Evolutionary conservation across 2,329 filamentous ascomycete species (phyloP).

Genomic region (Chaetoscypha palmicola): DNA sequence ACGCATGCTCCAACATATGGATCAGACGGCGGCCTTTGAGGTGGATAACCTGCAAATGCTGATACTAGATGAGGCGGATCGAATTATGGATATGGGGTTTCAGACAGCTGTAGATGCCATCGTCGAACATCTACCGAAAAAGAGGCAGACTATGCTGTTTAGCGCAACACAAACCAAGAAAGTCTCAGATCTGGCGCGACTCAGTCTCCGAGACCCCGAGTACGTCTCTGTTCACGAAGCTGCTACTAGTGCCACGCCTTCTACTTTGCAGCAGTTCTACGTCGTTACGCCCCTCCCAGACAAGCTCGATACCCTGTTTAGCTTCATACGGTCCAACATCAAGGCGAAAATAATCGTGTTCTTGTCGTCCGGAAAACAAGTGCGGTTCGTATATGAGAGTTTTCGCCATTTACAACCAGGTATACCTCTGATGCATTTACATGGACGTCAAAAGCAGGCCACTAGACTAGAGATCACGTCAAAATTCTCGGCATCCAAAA

Average conservation of each 20-base stretch:
- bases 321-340: slow-evolving; percentile 83
- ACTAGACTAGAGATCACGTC: slow-evolving; percentile 81
- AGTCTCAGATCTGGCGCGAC: slow-evolving; percentile 81
- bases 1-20: slow-evolving; percentile 89
- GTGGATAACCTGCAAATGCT: slow-evolving; percentile 87
- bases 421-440: slow-evolving; percentile 85
- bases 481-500: slow-evolving; percentile 72
- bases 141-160: slow-evolving; percentile 88
- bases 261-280: slow-evolving; percentile 84
- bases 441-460: slow-evolving; percentile 88
- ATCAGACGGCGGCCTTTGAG: slow-evolving; percentile 85
- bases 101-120: slow-evolving; percentile 85
- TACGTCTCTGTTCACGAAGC: slow-evolving; percentile 92
- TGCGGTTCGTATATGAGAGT: slow-evolving; percentile 89
- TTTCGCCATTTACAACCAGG: slow-evolving; percentile 92
- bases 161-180: slow-evolving; percentile 94
- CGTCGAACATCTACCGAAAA: slow-evolving; percentile 78
- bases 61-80: slow-evolving; percentile 90
- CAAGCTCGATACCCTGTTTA: slow-evolving; percentile 87
- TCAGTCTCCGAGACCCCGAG: slow-evolving; percentile 85
- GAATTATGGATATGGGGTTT: slow-evolving; percentile 98
- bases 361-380: slow-evolving; percentile 89
- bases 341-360: slow-evolving; percentile 96
- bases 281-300: slow-evolving; percentile 76
- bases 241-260: slow-evolving; percentile 71